Evolutionary conservation across 306 rosid genomes (phyloP).

Genomic region (Urtica urens): DNA sequence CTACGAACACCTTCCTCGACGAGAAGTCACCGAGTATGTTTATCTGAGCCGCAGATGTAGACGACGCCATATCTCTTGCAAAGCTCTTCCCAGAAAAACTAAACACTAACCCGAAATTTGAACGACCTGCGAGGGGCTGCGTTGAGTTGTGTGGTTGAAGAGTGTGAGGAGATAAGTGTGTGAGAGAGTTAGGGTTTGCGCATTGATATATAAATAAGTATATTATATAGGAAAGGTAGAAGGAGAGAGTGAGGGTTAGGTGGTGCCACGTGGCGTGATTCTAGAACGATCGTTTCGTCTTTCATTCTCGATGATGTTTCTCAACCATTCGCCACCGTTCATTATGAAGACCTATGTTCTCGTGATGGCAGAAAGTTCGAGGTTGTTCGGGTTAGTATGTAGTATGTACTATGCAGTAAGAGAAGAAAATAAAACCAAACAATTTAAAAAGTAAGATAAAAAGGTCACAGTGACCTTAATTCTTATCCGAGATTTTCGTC

Average conservation of each 20-base stretch:
- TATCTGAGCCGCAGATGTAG: slow-evolving; percentile 55
- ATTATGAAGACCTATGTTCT: background rate
- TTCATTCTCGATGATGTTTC: too few species aligned
- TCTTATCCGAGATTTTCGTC: too few species aligned
- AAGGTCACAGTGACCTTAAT: too few species aligned
- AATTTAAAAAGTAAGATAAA: too few species aligned
- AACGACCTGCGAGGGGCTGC: background rate
- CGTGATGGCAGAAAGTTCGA: slow-evolving; percentile 9
- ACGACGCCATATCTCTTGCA: slow-evolving; percentile 20
- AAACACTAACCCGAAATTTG: background rate
- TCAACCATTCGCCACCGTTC: background rate
- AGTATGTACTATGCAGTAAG: too few species aligned
- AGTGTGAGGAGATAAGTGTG: slow-evolving; percentile 5
- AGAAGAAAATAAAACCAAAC: too few species aligned
- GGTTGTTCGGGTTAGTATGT: slow-evolving; percentile 2
- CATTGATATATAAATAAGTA: background rate
- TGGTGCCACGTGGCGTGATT: slow-evolving; percentile 14
- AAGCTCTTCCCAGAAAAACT: background rate
- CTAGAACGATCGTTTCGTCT: slow-evolving; percentile 10
- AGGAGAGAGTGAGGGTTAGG: slow-evolving; percentile 11
- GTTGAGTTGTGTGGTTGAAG: background rate
- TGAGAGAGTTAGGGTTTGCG: background rate
- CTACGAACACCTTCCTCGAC: slow-evolving; percentile 35
- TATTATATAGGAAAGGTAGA: background rate
- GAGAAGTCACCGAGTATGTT: slow-evolving; percentile 44